Evolutionary conservation across 805 yeast genomes (phyloP), one percentile per base, ranked within the genome.

Genomic region (Monosporozyma solicola): DNA sequence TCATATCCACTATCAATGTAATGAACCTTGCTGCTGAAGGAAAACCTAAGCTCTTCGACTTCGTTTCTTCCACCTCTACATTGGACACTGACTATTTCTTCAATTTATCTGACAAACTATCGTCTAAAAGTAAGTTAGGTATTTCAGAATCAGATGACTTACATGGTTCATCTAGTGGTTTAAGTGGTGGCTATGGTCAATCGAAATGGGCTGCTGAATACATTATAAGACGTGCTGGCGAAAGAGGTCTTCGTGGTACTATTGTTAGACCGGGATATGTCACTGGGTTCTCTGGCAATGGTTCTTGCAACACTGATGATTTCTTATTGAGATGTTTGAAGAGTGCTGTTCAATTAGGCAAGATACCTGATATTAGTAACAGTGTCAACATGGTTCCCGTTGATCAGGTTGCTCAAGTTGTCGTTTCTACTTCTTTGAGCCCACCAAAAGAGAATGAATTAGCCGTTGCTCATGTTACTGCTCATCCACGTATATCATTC

Each of bases 151-250:
- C 83, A 5, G 99, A 94, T 68, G 86, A 84, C 60, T 76, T 94
- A 59, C 69, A 75, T 61, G 97, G 97, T 1, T 87, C 98, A 1
- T 76, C 87, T 20, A 66, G 71, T 4, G 97, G 97, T 1, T 76
- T 94, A 54, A 86, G 90, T 29, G 86, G 84, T 55, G 99, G 99
- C 16, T 94, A 94, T 66, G 99, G 99, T 47, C 99, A 95, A 73
- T 80, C 94, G 59, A 94, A 94, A 70, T 94, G 99, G 99, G 89
- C 90, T 39, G 95, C 97, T 29, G 99, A 94, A 72, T 81, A 87
- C 61, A 75, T 94, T 47, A 82, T 89, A 55, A 82, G 98, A 66
- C 76, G 77, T 53, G 99, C 99, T 6, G 98, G 97, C 46, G 78
- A 79, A 53, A 74, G 84, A 51, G 99, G 99, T 8, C 77, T 95